These are phyloP conservation scores for Sequoiadendron giganteum DNA, from an alignment of 75 land plant genomes.

Conservation along the genomic window DNA sequence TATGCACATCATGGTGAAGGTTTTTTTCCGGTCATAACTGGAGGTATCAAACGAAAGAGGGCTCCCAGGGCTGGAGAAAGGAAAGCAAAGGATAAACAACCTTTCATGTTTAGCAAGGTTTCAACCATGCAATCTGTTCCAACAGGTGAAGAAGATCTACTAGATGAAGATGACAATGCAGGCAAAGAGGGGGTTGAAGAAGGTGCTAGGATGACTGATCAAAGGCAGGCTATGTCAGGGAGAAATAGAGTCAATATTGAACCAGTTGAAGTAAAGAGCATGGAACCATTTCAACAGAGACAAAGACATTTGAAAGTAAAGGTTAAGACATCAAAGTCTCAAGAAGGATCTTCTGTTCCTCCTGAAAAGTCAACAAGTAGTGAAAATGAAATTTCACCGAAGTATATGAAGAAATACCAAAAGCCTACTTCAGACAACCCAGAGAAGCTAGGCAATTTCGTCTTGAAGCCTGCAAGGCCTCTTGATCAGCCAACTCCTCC, in stretches of 20 bases:
- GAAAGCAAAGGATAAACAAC: constrained; percentile 35
- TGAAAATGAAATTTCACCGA: constrained; percentile 29
- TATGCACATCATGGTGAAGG: not conserved
- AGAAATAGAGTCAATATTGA: constrained; percentile 8
- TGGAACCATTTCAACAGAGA: constrained; percentile 13
- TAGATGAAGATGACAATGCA: constrained; percentile 19
- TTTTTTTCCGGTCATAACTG: constrained; percentile 6
- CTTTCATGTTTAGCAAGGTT: constrained; percentile 4
- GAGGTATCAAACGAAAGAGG: constrained; percentile 1
- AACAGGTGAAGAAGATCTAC: constrained; percentile 23
- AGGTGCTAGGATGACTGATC: constrained; percentile 18
- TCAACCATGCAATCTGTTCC: constrained; percentile 1
- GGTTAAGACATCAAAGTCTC: constrained; percentile 39
- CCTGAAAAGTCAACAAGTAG: constrained; percentile 21
- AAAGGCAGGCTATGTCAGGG: constrained; percentile 18
- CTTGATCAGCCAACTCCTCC: not conserved
- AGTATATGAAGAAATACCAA: constrained; percentile 18
- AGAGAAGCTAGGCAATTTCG: constrained; percentile 23
- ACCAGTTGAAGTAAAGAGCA: constrained; percentile 15
- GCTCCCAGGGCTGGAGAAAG: constrained; percentile 5
- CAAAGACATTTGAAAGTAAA: constrained; percentile 52
- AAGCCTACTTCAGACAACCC: constrained; percentile 13
- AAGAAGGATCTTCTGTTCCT: constrained; percentile 28
- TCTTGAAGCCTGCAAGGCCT: constrained; percentile 15
- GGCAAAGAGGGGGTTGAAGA: constrained; percentile 13